A percentile compares a stretch with the other conserved stretches of the same genome.
Evolutionary conservation across 176 grass and related monocot genomes (phyloP).

Genomic region (Aegilops longissima): DNA sequence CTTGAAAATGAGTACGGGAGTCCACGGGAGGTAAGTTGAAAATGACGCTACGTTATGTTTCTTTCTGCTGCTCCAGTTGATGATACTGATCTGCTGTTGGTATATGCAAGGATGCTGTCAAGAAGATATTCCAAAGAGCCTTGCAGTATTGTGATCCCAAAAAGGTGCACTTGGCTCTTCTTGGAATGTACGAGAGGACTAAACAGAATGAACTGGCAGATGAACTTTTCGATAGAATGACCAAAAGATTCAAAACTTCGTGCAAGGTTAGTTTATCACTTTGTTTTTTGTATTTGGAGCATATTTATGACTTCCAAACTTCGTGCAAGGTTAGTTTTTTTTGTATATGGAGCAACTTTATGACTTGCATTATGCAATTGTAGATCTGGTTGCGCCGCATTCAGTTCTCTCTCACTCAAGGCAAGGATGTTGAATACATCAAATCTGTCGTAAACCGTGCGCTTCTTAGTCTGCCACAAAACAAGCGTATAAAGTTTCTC

Average conservation of each 20-base stretch:
- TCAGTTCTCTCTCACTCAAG: slow-evolving; percentile 69
- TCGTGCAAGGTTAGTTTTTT: slow-evolving; percentile 75
- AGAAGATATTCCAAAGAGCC: slow-evolving; percentile 87
- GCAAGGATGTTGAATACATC: slow-evolving; percentile 57
- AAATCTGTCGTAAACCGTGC: slow-evolving; percentile 73
- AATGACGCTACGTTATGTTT: background rate
- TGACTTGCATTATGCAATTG: slow-evolving; percentile 30
- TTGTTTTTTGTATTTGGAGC: background rate
- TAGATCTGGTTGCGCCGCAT: slow-evolving; percentile 79
- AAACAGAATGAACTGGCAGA: slow-evolving; percentile 65
- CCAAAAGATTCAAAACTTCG: slow-evolving; percentile 85
- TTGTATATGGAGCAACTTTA: slow-evolving; percentile 12
- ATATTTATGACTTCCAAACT: slow-evolving; percentile 30
- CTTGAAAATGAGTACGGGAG: slow-evolving; percentile 92
- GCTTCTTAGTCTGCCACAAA: slow-evolving; percentile 75
- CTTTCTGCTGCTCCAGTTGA: background rate
- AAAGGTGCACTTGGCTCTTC: slow-evolving; percentile 79
- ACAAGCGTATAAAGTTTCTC: slow-evolving; percentile 86
- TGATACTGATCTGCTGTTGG: slow-evolving; percentile 30
- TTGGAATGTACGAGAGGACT: slow-evolving; percentile 84
- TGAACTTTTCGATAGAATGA: slow-evolving; percentile 90
- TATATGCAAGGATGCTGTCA: slow-evolving; percentile 74
- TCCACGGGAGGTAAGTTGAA: slow-evolving; percentile 72
- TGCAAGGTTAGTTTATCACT: slow-evolving; percentile 69
- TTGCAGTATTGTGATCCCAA: slow-evolving; percentile 92